Conservation (phyloP, 2,329 filamentous ascomycete genomes). For the Colletotrichum paranaense region DNA sequence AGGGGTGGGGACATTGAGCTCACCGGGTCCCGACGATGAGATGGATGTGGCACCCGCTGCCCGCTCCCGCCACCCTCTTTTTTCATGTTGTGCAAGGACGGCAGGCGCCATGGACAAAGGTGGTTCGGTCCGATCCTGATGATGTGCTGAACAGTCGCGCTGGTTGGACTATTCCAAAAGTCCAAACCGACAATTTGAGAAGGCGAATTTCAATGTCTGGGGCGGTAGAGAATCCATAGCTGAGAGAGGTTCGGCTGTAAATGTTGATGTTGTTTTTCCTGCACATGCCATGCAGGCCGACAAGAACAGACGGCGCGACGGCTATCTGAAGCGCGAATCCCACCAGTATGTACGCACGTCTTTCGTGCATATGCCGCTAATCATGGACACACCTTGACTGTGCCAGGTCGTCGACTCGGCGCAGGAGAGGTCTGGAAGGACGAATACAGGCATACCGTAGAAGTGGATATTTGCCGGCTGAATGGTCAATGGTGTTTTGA, state of each 20-base stretch:
- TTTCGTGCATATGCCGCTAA: slow-evolving; percentile 39
- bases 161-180: neutral
- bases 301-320: slow-evolving; percentile 30
- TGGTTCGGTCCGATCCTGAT: slow-evolving; percentile 6
- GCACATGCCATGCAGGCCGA: slow-evolving; percentile 26
- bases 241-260: slow-evolving; percentile 6
- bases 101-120: slow-evolving; percentile 1
- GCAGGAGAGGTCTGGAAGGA: slow-evolving; percentile 23
- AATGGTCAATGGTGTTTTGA: neutral
- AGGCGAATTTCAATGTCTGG: neutral
- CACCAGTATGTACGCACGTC: slow-evolving; percentile 33
- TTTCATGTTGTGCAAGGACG: slow-evolving; percentile 23
- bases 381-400: slow-evolving; percentile 27
- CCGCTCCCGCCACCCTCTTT: slow-evolving; percentile 32
- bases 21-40: slow-evolving; percentile 29
- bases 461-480: slow-evolving; percentile 19
- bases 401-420: slow-evolving; percentile 25
- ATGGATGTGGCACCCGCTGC: slow-evolving; percentile 25
- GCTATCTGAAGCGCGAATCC: slow-evolving; percentile 34
- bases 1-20: slow-evolving; percentile 20
- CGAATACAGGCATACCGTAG: slow-evolving; percentile 21
- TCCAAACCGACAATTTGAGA: neutral
- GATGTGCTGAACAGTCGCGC: neutral
- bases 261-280: slow-evolving; percentile 20
- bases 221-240: neutral